Conservation (phyloP, 257 asterid species). For the Lavandula angustifolia region DNA sequence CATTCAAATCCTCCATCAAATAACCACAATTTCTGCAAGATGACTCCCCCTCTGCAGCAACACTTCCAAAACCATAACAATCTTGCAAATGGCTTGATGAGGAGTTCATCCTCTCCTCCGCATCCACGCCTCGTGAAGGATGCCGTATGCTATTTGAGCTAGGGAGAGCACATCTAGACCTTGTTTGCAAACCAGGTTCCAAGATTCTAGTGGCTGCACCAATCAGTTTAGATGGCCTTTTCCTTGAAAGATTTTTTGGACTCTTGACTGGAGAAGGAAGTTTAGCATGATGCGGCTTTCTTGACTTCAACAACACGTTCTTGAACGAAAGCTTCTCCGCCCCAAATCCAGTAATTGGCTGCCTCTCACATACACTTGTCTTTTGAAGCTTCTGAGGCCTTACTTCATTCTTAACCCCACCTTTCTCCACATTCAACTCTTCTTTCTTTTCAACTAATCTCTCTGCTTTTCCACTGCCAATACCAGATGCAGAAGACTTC, state of each 20-base stretch:
- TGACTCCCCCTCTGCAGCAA: slow-evolving; percentile 34
- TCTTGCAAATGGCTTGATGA: slow-evolving; percentile 35
- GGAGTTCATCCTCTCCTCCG: slow-evolving; percentile 34
- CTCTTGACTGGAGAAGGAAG: slow-evolving; percentile 74
- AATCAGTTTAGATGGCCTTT: slow-evolving; percentile 62
- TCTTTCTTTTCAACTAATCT: slow-evolving; percentile 36
- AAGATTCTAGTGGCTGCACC: slow-evolving; percentile 83
- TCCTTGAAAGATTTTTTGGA: slow-evolving; percentile 59
- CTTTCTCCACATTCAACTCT: slow-evolving; percentile 45
- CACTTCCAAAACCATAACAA: slow-evolving; percentile 28
- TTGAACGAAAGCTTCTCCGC: slow-evolving; percentile 63
- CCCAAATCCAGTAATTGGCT: slow-evolving; percentile 53
- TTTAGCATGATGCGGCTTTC: slow-evolving; percentile 56
- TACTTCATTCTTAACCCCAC: slow-evolving; percentile 52
- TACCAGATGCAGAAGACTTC: slow-evolving; percentile 38
- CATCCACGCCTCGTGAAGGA: slow-evolving; percentile 29
- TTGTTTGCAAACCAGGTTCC: slow-evolving; percentile 82
- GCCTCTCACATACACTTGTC: slow-evolving; percentile 59
- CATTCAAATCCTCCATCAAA: slow-evolving; percentile 36
- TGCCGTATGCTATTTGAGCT: slow-evolving; percentile 35
- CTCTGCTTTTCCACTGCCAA: slow-evolving; percentile 32
- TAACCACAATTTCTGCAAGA: slow-evolving; percentile 66
- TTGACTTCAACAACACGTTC: slow-evolving; percentile 60
- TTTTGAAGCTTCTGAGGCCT: slow-evolving; percentile 93
- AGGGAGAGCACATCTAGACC: slow-evolving; percentile 60